These are phyloP conservation scores for Parachlorella kessleri DNA, from an alignment of 139 green algal genomes.

Conservation along the genomic window DNA sequence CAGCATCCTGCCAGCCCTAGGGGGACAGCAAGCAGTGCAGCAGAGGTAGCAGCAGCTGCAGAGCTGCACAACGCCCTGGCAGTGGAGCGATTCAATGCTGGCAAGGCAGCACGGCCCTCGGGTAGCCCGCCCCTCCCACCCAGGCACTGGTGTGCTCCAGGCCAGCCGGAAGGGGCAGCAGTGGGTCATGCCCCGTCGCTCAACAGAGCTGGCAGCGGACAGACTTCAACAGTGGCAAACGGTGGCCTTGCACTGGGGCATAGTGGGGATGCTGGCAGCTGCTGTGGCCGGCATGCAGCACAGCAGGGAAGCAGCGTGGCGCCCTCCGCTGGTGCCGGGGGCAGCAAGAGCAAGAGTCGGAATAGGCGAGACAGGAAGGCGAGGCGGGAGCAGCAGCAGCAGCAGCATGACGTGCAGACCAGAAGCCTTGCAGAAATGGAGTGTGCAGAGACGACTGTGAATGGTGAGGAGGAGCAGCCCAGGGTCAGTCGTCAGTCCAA, in stretches of 20 bases:
- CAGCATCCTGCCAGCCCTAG: too few species aligned
- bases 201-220: too few species aligned
- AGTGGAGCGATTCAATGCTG: conserved; percentile 17
- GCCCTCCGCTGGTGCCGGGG: background rate
- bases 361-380: too few species aligned
- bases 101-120: too few species aligned
- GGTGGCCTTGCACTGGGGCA: too few species aligned
- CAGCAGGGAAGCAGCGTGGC: background rate
- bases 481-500: background rate
- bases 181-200: too few species aligned
- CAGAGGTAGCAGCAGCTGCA: background rate
- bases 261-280: too few species aligned
- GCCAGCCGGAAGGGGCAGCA: too few species aligned
- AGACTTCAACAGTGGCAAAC: too few species aligned
- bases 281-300: background rate
- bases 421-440: too few species aligned
- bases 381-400: background rate
- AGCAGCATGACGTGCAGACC: background rate
- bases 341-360: background rate
- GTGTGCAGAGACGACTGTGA: conserved; percentile 3
- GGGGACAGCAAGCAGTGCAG: background rate
- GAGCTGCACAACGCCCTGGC: conserved; percentile 15
- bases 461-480: background rate
- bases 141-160: too few species aligned
- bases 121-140: too few species aligned